phyloP scores from a whole-genome alignment of 2,329 filamentous ascomycete species.

The Emergomyces orientalis region DNA sequence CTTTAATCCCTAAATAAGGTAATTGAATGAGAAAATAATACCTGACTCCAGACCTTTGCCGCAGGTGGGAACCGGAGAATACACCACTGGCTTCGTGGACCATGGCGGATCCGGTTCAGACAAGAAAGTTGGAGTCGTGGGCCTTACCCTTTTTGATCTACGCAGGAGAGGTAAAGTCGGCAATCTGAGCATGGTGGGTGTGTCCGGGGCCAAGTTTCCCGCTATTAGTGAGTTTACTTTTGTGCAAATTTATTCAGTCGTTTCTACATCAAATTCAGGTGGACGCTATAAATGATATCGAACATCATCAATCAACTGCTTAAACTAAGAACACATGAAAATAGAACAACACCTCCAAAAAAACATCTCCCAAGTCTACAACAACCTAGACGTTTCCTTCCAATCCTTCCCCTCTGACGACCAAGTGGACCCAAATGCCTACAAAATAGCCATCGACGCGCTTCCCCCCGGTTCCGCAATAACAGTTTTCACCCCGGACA shows the following conservation, averaged over 20 bases:
- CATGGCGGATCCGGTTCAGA: slow-evolving; percentile 75
- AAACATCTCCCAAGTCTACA: slow-evolving; percentile 84
- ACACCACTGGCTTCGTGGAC: slow-evolving; percentile 90
- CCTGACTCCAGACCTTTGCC: not conserved
- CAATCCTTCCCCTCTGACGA: slow-evolving; percentile 71
- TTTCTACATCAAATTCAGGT: not conserved
- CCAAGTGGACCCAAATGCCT: slow-evolving; percentile 63
- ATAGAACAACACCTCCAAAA: slow-evolving; percentile 70
- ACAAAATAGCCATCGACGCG: slow-evolving; percentile 80
- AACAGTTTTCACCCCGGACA: slow-evolving; percentile 92
- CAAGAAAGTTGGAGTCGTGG: slow-evolving; percentile 94
- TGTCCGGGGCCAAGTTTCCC: slow-evolving; percentile 80
- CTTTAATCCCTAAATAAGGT: not conserved
- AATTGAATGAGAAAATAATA: slow-evolving; percentile 8
- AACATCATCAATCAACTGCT: not conserved
- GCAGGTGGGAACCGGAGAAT: slow-evolving; percentile 84
- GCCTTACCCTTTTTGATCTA: slow-evolving; percentile 79
- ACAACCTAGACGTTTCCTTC: slow-evolving; percentile 78
- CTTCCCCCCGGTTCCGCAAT: slow-evolving; percentile 76
- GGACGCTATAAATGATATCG: not conserved
- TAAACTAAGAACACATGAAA: not conserved
- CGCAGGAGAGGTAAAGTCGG: slow-evolving; percentile 80
- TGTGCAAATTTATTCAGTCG: not conserved
- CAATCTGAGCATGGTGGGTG: slow-evolving; percentile 79
- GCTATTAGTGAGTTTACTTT: slow-evolving; percentile 62